Evolutionary conservation across 306 rosid species (phyloP).

Genomic region (Vicia sativa): DNA sequence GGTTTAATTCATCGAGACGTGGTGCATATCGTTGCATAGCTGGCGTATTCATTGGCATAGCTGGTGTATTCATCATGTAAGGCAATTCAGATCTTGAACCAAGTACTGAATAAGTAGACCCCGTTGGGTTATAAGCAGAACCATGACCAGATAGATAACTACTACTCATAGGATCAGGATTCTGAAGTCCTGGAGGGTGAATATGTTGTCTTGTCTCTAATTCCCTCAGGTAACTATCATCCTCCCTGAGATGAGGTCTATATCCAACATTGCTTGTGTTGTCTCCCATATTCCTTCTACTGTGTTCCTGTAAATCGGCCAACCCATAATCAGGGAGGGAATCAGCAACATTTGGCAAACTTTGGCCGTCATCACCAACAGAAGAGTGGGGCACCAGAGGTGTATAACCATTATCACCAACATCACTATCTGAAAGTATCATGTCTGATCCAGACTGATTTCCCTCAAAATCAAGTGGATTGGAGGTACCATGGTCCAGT

Average conservation of each 20-base stretch:
- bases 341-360: slow-evolving; percentile 34
- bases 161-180: slow-evolving; percentile 32
- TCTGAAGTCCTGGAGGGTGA: slow-evolving; percentile 47
- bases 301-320: slow-evolving; percentile 45
- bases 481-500: slow-evolving; percentile 33
- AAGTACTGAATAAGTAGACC: slow-evolving; percentile 38
- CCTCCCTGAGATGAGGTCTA: slow-evolving; percentile 43
- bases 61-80: slow-evolving; percentile 38
- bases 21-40: slow-evolving; percentile 69
- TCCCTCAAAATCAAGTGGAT: slow-evolving; percentile 36
- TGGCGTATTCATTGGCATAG: slow-evolving; percentile 38
- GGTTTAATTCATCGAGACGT: slow-evolving; percentile 62
- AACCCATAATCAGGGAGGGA: slow-evolving; percentile 42
- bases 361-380: slow-evolving; percentile 13
- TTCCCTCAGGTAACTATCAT: slow-evolving; percentile 43
- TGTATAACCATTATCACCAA: slow-evolving; percentile 14
- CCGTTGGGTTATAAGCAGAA: slow-evolving; percentile 30
- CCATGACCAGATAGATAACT: slow-evolving; percentile 43
- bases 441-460: slow-evolving; percentile 30
- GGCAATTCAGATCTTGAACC: slow-evolving; percentile 39
- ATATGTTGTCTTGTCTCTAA: slow-evolving; percentile 40
- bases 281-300: slow-evolving; percentile 37
- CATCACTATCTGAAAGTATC: slow-evolving; percentile 41
- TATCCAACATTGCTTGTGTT: slow-evolving; percentile 31
- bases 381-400: slow-evolving; percentile 40